Evolutionary conservation across 768 basidiomycete species (phyloP), one percentile per base, ranked within the genome.

Genomic region (Gloeopeniophorella convolvens): DNA sequence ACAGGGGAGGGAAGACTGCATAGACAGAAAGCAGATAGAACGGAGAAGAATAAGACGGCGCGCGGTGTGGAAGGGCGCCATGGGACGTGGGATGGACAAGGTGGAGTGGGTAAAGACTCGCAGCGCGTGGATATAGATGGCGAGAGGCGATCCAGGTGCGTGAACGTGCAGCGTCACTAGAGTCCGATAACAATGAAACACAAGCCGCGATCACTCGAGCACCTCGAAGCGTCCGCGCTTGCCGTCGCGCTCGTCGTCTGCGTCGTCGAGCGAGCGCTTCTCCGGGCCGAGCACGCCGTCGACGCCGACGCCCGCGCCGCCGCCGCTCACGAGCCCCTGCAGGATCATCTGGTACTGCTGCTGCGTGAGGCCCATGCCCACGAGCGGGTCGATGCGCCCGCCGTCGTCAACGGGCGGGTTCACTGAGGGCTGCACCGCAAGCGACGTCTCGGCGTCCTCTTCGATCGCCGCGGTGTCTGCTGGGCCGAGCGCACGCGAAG

Each of bases 261-360:
- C 34, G 27, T 69, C 69, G 16, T 69, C 55, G 23, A 54, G 56
- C 45, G 59, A 59, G 34, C 56, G 50, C 42, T 61, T 61, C 50
- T 55, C 54, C 32, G 36, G 46, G 12, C 42, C 44, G 32, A 35
- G 50, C 18, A 27, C 54, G 5, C 40, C 35, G 41, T 21, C 40
- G 30, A 51, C 50, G 46, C 43, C 31, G 54, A 60, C 55, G 46
- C 52, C 48, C 45, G 84, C 74, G 4, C 73, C 72, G 56, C 86
- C 86, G 26, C 77, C 80, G 60, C 68, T 76, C 35, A 88, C 79
- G 50, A 92, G 73, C 46, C 79, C 83, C 64, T 83, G 80, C 57
- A 94, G 65, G 49, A 94, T 88, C 54, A 79, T 64, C 47, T 77
- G 77, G 68, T 94, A 96, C 66, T 92, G 88, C 62, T 93, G 89